Evolutionary conservation across 2,329 filamentous ascomycete genomes (phyloP), one percentile per base, ranked within the genome.

Genomic region (Trichoderma breve): DNA sequence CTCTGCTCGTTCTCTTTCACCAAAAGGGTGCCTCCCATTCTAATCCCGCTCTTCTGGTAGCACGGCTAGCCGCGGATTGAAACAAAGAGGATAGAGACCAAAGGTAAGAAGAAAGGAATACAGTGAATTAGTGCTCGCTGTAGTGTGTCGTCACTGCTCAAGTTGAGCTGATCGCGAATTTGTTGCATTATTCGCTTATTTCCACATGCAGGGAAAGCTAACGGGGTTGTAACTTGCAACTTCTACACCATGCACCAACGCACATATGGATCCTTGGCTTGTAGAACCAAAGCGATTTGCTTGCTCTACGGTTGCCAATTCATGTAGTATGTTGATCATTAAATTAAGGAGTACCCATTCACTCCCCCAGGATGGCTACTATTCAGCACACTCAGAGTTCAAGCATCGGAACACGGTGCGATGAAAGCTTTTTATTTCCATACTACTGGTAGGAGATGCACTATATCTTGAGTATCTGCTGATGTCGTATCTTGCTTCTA

Each of bases 281-380:
- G 18, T 34, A 6, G 4, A 34, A 60, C 12, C 9, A 21, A 34
- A 21, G n/a, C 9, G 12, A 34, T n/a, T 43, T n/a, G 39, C 36
- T 43, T 43, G 36, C 39, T n/a, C 18, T n/a, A 43, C 8, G 7
- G 11, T 8, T 2, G 3, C n/a, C 1, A 14, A 12, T 34, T 24
- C 6, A 12, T 2, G 9, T 0, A 6, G 3, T 18, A 2, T 8
- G 6, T 14, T 60, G 9, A 24, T 21, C 15, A 0, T 43, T 0
- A 4, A 0, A 43, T 43, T 43, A 4, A 43, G 15, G 15, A 43
- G 39, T 3, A 2, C 15, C 39, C n/a, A 43, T n/a, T 43, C 39
- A 4, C 39, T n/a, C 18, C 7, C 7, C 39, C 6, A 43, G 3
- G 15, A 9, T 43, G 1, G 39, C 39, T 43, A 43, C 39, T 43